Base-by-base conservation (phyloP, 176 grass and related monocot species). In the Chloris gayana region DNA sequence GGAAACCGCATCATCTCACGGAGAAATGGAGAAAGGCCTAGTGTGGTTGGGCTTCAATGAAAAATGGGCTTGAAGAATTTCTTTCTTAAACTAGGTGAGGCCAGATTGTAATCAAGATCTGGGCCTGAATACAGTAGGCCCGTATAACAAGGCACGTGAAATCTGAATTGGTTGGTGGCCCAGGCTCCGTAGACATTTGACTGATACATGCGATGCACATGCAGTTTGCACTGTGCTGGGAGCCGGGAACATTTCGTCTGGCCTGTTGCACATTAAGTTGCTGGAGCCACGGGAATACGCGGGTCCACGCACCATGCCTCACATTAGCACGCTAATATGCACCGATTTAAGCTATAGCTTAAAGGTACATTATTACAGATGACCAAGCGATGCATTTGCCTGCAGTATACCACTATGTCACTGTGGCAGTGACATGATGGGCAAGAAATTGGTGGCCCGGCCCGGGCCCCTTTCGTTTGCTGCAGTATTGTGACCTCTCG, bases 361-460 rank as follows among this genome's bases (percentile, higher is more conserved):
- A 37, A 37, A 37, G 7, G 2, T 5, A 37, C 35, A 37, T 37
- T 4, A 37, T 37, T 37, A 37, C 35, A 37, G 15, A 1, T 12
- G 9, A 44, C 1, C 9, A 44, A 10, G 11, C 29, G 46, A 53
- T n/a, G 30, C 29, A 13, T 73, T 22, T n/a, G 70, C 8, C 32
- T 33, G 45, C 30, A n/a, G 9, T 1, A 30, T 73, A 72, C 0
- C 12, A 35, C 5, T 0, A 4, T 35, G 15, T 1, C 53, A 75
- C 73, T 75, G 73, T 60, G 24, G 34, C 53, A 9, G 1, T 75
- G 73, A 75, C 22, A 41, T 18, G 73, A 75, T 39, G 53, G 54
- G 53, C 58, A 60, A 60, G 34, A 59, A 60, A 4, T 41, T n/a
- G 29, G 29, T 54, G 70, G 70, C 29, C 47, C 70, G 69, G 69